Evolutionary conservation across 176 grass and related monocot species (phyloP).

Genomic region (Eremochloa ophiuroides): DNA sequence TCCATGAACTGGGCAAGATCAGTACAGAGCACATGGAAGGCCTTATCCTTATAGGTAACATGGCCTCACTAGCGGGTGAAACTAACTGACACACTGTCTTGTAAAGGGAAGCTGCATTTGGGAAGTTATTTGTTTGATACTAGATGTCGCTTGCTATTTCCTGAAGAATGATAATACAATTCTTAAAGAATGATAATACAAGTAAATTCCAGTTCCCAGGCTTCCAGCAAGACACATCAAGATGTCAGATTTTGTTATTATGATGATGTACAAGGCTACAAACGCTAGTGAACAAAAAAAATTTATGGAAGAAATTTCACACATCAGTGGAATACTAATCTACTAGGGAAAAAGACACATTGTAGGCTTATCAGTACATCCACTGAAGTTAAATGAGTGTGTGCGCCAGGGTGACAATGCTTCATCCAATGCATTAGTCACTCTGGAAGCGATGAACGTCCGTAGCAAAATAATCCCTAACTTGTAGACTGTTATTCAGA

Average conservation of each 20-base stretch:
- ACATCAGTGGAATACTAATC: neutral
- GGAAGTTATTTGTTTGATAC: neutral
- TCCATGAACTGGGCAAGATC: neutral
- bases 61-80: neutral
- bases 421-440: neutral
- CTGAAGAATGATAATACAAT: too few relatives aligned
- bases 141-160: neutral
- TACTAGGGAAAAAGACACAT: neutral
- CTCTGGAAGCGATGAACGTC: neutral
- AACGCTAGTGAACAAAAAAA: neutral
- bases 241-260: neutral
- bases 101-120: neutral
- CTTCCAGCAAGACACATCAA: neutral
- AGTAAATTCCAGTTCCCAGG: neutral
- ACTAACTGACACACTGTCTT: neutral
- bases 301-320: neutral
- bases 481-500: neutral
- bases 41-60: neutral
- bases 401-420: neutral
- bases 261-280: neutral
- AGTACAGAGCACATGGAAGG: neutral
- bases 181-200: neutral
- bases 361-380: neutral
- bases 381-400: neutral
- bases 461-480: neutral